These are phyloP conservation scores for Chamaecrista fasciculata DNA, from an alignment of 306 rosid genomes.

Conservation along the genomic window DNA sequence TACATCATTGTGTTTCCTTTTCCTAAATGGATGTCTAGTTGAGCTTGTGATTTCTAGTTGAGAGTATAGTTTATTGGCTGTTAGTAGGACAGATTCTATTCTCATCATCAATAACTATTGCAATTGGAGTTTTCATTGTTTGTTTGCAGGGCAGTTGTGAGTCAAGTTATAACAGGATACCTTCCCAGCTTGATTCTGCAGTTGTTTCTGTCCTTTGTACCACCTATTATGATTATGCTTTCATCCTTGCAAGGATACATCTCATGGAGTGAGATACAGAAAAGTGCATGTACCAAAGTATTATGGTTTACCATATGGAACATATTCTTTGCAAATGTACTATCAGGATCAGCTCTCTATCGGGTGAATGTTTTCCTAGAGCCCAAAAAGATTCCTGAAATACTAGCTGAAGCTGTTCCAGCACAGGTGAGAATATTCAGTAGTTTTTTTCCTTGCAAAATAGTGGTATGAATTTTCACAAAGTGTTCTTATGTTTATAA, in stretches of 20 bases:
- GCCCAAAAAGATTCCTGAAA: slow-evolving; percentile 64
- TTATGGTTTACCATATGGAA: slow-evolving; percentile 84
- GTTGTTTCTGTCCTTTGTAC: slow-evolving; percentile 54
- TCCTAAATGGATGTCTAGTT: background rate
- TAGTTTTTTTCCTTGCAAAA: slow-evolving; percentile 7
- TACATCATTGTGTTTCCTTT: slow-evolving; percentile 8
- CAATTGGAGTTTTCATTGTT: slow-evolving; percentile 1
- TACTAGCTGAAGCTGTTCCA: slow-evolving; percentile 86
- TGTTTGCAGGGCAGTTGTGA: slow-evolving; percentile 67
- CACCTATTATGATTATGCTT: slow-evolving; percentile 71
- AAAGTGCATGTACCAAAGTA: slow-evolving; percentile 69
- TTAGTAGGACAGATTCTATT: background rate
- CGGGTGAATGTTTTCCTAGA: slow-evolving; percentile 61
- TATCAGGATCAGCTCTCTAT: slow-evolving; percentile 78
- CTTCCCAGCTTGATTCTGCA: slow-evolving; percentile 92
- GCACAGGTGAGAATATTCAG: slow-evolving; percentile 58
- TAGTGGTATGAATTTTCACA: slow-evolving; percentile 4
- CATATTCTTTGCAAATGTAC: slow-evolving; percentile 81
- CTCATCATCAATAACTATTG: slow-evolving; percentile 10
- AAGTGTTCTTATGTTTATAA: slow-evolving; percentile 1
- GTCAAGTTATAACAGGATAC: slow-evolving; percentile 80
- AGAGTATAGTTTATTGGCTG: slow-evolving; percentile 10
- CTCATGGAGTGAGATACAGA: slow-evolving; percentile 65
- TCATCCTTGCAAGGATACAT: slow-evolving; percentile 77
- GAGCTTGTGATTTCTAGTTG: background rate